Conservation (phyloP, 2,329 filamentous ascomycete species). For the Venturia asperata region DNA sequence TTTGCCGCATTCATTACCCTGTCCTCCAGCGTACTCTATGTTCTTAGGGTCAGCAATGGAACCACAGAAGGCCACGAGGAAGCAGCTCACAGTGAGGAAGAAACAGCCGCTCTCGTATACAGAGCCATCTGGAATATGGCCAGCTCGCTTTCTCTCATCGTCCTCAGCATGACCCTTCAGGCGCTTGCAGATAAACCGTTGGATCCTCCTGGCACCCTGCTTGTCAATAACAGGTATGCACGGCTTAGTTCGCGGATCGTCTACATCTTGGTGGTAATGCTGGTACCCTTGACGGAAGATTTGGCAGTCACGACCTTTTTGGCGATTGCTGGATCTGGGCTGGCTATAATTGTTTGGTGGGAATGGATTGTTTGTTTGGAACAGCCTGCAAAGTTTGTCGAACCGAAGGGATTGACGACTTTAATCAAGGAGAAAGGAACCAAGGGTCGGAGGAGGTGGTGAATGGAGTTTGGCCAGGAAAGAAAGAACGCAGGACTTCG, state of each 20-base stretch:
- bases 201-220: slow-evolving; percentile 20
- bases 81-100: neutral
- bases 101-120: neutral
- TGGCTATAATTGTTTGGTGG: slow-evolving; percentile 14
- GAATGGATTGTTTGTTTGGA: slow-evolving; percentile 15
- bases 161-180: slow-evolving; percentile 18
- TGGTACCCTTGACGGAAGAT: neutral
- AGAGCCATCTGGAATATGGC: slow-evolving; percentile 3
- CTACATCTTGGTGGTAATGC: slow-evolving; percentile 2
- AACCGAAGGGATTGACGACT: slow-evolving; percentile 14
- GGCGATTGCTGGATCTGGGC: neutral
- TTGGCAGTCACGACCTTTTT: neutral
- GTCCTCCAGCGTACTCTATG: neutral
- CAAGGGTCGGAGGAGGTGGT: neutral
- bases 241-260: slow-evolving; percentile 19
- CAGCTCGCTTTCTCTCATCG: slow-evolving; percentile 14
- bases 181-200: slow-evolving; percentile 21
- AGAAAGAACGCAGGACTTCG: too few relatives aligned
- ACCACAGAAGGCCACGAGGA: neutral
- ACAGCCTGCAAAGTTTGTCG: slow-evolving; percentile 3
- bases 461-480: neutral
- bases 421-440: slow-evolving; percentile 1
- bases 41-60: neutral
- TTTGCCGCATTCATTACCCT: slow-evolving; percentile 13
- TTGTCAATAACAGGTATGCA: slow-evolving; percentile 21